Conservation (phyloP, 352 stramenopile genomes). For the Globisporangium echinulatum region DNA sequence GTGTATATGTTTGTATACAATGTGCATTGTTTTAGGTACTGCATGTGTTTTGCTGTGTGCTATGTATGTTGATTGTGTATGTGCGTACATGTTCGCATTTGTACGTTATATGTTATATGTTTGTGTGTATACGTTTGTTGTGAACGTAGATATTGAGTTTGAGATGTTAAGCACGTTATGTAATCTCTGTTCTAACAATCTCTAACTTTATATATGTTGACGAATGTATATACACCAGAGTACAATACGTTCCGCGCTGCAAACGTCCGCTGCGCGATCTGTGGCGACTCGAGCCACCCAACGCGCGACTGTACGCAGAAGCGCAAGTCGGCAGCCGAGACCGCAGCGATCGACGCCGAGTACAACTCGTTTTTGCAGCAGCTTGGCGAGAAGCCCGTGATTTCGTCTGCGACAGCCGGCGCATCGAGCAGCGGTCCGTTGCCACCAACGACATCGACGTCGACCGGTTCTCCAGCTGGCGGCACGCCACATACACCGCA, state of each 20-base stretch:
- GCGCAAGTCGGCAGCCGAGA: conserved; percentile 62
- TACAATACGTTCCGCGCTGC: conserved; percentile 58
- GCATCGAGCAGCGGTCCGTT: not conserved
- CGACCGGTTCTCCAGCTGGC: not conserved
- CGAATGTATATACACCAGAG: conserved; percentile 20
- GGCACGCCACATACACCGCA: conserved; percentile 1
- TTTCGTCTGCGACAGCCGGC: conserved; percentile 46
- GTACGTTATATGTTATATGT: not conserved
- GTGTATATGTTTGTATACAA: not conserved
- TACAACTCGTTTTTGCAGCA: conserved; percentile 87
- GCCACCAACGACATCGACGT: not conserved
- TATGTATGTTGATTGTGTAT: conserved; percentile 14
- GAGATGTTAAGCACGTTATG: too few species aligned
- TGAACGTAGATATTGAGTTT: too few species aligned
- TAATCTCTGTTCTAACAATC: too few species aligned
- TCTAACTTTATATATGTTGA: too few species aligned
- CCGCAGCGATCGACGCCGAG: conserved; percentile 75
- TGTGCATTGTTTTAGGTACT: not conserved
- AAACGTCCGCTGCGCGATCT: conserved; percentile 96
- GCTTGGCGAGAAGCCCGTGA: conserved; percentile 67
- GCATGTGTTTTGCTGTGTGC: too few species aligned
- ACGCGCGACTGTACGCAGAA: conserved; percentile 96
- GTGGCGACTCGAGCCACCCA: conserved; percentile 95
- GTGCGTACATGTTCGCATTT: not conserved
- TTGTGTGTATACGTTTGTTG: conserved; percentile 6